Evolutionary conservation across 495 filamentous ascomycete genomes (phyloP).

Genomic region (Podospora pseudocomata): DNA sequence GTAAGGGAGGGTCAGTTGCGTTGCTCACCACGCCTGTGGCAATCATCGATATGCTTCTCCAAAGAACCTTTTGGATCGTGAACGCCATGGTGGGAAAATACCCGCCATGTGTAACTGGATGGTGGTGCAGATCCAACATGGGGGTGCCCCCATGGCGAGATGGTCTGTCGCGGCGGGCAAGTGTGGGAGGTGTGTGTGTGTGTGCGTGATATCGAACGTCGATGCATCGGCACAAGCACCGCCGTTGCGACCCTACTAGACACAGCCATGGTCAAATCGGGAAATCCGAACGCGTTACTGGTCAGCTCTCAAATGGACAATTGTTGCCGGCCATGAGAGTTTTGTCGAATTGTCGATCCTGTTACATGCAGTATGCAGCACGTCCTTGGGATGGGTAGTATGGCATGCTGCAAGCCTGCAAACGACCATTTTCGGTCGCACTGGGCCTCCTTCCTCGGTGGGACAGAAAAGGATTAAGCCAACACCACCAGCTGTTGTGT

Average conservation of each 20-base stretch:
- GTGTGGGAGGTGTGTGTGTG: not conserved
- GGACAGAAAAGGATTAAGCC: not conserved
- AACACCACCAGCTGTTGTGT: not conserved
- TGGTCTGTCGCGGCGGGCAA: not conserved
- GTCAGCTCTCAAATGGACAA: conserved; percentile 10
- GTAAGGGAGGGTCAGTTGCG: not conserved
- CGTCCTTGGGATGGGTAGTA: conserved; percentile 7
- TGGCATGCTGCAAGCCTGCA: conserved; percentile 1
- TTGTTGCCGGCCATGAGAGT: conserved; percentile 6
- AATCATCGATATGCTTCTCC: not conserved
- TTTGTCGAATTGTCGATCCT: conserved; percentile 14
- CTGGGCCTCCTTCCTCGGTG: not conserved
- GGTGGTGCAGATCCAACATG: not conserved
- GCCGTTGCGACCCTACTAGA: not conserved
- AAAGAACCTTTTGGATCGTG: not conserved
- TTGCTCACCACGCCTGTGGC: not conserved
- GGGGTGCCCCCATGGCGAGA: not conserved
- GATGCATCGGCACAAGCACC: conserved; percentile 5
- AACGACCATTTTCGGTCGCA: not conserved
- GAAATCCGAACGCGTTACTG: conserved; percentile 3
- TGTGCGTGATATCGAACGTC: not conserved
- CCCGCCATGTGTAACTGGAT: not conserved
- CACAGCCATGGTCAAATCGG: not conserved
- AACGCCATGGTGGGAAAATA: not conserved
- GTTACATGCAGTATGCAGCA: conserved; percentile 19